phyloP scores from a whole-genome alignment of 1,284 basidiomycete species.

The Abortiporus biennis region DNA sequence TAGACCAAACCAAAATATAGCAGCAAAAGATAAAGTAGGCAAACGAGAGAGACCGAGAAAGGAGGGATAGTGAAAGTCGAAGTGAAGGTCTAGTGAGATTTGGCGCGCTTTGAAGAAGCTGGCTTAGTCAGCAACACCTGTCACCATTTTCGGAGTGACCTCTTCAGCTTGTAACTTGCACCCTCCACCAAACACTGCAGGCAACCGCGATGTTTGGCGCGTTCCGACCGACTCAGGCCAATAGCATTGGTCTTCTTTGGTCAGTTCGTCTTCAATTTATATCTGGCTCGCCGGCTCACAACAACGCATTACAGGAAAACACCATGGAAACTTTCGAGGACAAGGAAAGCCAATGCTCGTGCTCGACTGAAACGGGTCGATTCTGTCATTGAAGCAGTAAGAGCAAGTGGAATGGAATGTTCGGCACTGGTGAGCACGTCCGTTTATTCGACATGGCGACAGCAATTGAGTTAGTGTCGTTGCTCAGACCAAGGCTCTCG shows the following conservation, averaged over 20 bases:
- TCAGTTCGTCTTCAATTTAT: conserved; percentile 24
- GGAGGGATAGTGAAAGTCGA: conserved; percentile 3
- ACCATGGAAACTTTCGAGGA: conserved; percentile 88
- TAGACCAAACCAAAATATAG: too few relatives aligned
- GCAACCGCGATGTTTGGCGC: conserved; percentile 87
- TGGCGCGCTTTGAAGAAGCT: too few relatives aligned
- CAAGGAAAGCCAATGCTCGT: conserved; percentile 89
- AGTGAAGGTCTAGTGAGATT: conserved; percentile 6
- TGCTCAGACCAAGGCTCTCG: conserved; percentile 56
- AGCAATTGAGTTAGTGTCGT: conserved; percentile 4
- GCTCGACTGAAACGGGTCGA: conserved; percentile 90
- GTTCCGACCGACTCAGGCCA: conserved; percentile 62
- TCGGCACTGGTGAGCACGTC: conserved; percentile 58
- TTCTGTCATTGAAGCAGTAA: conserved; percentile 85
- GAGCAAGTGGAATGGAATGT: conserved; percentile 76
- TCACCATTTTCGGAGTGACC: conserved; percentile 9
- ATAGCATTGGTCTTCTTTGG: conserved; percentile 76
- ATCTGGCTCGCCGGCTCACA: background rate
- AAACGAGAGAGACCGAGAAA: background rate
- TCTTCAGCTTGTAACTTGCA: background rate
- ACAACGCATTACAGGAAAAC: conserved; percentile 65
- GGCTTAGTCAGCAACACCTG: conserved; percentile 24
- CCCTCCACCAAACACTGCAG: too few relatives aligned
- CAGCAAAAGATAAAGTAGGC: too few relatives aligned
- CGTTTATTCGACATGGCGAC: conserved; percentile 5